Base-by-base conservation (phyloP, 345 rosid genomes). In the Gossypium turneri region DNA sequence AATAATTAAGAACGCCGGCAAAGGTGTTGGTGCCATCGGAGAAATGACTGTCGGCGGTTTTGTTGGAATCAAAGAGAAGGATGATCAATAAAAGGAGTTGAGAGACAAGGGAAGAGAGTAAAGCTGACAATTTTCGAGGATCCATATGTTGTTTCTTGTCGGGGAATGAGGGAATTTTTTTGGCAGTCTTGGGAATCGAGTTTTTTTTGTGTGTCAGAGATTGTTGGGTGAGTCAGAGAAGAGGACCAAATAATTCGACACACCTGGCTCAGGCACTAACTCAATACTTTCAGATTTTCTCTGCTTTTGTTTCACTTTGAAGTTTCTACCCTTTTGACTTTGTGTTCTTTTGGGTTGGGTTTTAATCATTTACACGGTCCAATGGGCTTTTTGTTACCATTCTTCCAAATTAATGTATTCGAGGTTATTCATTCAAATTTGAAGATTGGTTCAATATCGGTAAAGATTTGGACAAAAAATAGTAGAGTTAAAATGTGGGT, bases 31-130 rank as follows among this genome's bases (percentile, higher is more conserved):
- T 34, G 52, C 69, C 68, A 58, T 79, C 60, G 38, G 78, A 75
- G 69, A 73, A 63, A 78, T 25, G 59, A 15, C 9, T 17, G 65
- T 12, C 38, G 38, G 12, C 13, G 27, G 19, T 59, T 55, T 58
- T 51, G 60, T 7, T 29, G 56, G 82, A 55, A 22, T 79, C 79
- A 82, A 80, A 81, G 78, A 85, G 75, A 44, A 83, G 79, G 73
- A 81, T 12, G 64, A 60, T 72, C 9, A 75, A 25, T 81, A 80
- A 80, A 59, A 84, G 61, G 57, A 88, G 79, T 69, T 88, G 85
- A 20, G 90, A 81, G 73, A 85, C 77, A 45, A 86, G 77, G 50
- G 86, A 77, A 1, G 88, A 78, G 60, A 88, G 84, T 9, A 84
- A 65, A 84, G 85, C 88, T 15, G 64, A 25, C 64, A 59, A 12